Evolutionary conservation across 2,329 filamentous ascomycete genomes (phyloP), one percentile per base, ranked within the genome.

Genomic region (Magnaporthiopsis incrustans): DNA sequence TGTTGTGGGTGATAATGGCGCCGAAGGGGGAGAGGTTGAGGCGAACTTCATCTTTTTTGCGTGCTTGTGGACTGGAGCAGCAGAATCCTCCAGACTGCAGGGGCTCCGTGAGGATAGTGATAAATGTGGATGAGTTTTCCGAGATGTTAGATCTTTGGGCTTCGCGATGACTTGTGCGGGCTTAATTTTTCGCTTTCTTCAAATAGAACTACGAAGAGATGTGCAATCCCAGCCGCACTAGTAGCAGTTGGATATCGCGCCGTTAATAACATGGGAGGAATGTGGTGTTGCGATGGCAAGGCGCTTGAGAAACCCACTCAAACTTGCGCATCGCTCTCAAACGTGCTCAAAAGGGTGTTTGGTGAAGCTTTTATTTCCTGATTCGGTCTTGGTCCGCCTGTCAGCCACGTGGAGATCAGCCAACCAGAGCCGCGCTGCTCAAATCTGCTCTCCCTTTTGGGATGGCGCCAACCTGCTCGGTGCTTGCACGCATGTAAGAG

Each of bases 301-400:
- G 15, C 22, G 57, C 32, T 25, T 6, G 22, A 14, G 56, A 59
- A 63, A 63, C 26, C 62, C 57, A 15, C 62, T 53, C 62, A 63
- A 63, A 63, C 62, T 63, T 63, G 62, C 62, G 62, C 62, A 63
- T 33, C 57, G 26, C 26, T 22, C 57, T 44, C 62, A 63, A 63
- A 63, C 56, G 35, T 59, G 62, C 62, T 63, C 62, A 63, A 26
- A 57, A 26, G 7, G 32, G 26, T 44, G 44, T 56, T 12, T 32
- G 12, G 11, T 22, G 7, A 30, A 53, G 30, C 50, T 26, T 33
- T 60, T 60, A n/a, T 33, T 60, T 60, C 27, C 26, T 30, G 18
- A 22, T 27, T 27, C 12, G 25, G 30, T 26, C 26, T 58, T 11
- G 25, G 30, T 25, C 26, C 25, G 26, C 57, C 26, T 32, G 57